A percentile compares a stretch with the other conserved stretches of the same genome.
These are phyloP conservation scores for Diplodia scrobiculata DNA, from an alignment of 2,329 filamentous ascomycete genomes.

Conservation along the genomic window DNA sequence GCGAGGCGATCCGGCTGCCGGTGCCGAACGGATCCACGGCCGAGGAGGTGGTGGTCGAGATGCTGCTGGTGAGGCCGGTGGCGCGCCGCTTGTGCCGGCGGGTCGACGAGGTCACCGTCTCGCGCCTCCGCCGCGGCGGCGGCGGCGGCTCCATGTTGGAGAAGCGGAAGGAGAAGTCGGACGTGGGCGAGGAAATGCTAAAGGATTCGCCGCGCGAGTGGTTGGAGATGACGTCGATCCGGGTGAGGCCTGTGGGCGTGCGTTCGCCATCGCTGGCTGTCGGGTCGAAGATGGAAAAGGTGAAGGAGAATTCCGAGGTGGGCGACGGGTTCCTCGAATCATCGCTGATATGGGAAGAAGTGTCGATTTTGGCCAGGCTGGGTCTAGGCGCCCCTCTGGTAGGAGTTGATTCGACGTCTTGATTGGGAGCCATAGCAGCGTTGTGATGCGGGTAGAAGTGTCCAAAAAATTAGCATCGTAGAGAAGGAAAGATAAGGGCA, in stretches of 20 bases:
- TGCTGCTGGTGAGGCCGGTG: not conserved
- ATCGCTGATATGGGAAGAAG: not conserved
- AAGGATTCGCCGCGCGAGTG: constrained; percentile 14
- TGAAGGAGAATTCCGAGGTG: constrained; percentile 13
- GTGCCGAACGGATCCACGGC: not conserved
- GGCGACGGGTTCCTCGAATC: constrained; percentile 1
- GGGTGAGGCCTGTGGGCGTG: constrained; percentile 5
- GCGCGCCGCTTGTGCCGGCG: not conserved
- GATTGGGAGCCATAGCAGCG: constrained; percentile 19
- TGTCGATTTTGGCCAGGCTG: constrained; percentile 4
- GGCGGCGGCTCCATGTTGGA: constrained; percentile 1
- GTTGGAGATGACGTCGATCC: constrained; percentile 9
- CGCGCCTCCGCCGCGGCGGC: not conserved
- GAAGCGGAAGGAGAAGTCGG: constrained; percentile 10
- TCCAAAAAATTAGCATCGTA: constrained; percentile 26
- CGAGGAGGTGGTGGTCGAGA: not conserved
- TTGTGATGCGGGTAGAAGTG: constrained; percentile 16
- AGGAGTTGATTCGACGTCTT: not conserved
- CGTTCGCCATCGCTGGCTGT: constrained; percentile 10
- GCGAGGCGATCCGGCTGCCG: not conserved
- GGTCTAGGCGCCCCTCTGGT: constrained; percentile 6
- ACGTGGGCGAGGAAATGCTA: not conserved
- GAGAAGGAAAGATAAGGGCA: constrained; percentile 1
- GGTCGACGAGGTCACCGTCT: not conserved
- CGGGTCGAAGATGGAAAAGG: constrained; percentile 7